Evolutionary conservation across 305 asterid species (phyloP), one percentile per base, ranked within the genome.

Genomic region (Ajuga reptans): DNA sequence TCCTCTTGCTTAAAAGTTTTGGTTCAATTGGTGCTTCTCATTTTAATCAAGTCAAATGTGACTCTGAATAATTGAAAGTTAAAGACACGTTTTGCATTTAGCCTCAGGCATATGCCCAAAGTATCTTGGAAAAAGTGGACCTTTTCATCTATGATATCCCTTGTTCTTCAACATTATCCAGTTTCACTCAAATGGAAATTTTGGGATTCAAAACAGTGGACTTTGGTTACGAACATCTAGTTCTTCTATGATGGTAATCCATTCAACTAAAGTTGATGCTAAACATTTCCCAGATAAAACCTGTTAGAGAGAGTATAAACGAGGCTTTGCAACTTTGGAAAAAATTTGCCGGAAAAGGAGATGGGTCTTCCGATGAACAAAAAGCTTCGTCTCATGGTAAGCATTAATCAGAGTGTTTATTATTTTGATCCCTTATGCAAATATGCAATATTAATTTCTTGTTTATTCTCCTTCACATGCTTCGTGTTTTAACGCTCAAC

Each of bases 251-350:
- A 49, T 9, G 69, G 66, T 51, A 64, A 34, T 33, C 24, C 63
- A 14, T 55, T 51, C 36, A 45, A 69, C 71, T 72, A 49, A 64
- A 64, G 46, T 51, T 58, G 51, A 54, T 76, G 46, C 41, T 57
- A 64, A 36, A 51, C 49, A 56, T 58, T 68, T 70, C 64, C 74
- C 84, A 94, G 99, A 82, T 94, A 74, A 94, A 89, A 77, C 98
- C 99, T 3, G 99, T 84, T 49, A 82, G 99, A 86, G 99, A 94
- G 74, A 88, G 95, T 73, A 79, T 94, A 83, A 82, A 75, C 6
- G 98, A 94, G 84, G 99, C 99, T 66, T 82, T 94, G 87, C 97
- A 83, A 83, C 88, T 84, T 70, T 94, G 98, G 99, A 89, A 89
- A 85, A 88, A 91, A 83, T 54, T 84, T 79, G 85, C 89, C 5